Percentiles rank a stretch among this genome's conserved stretches.
phyloP scores from a whole-genome alignment of 352 stramenopile genomes.

The Globisporangium acanthophoron region DNA sequence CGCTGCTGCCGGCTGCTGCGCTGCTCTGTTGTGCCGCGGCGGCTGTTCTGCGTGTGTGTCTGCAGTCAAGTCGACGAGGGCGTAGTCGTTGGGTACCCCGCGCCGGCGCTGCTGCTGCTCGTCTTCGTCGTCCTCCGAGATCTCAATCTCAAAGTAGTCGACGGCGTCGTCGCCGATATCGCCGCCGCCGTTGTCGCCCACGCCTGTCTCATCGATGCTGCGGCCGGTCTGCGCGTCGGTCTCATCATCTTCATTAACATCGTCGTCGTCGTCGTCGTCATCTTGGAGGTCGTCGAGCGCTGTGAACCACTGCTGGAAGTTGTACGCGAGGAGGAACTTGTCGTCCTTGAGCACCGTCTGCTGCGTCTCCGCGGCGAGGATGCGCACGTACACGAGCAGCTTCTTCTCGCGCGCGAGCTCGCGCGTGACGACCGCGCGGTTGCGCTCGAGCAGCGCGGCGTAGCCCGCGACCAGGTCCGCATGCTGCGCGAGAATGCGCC shows the following conservation, averaged over 20 bases:
- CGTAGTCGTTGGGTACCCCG: background rate
- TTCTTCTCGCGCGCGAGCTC: constrained; percentile 57
- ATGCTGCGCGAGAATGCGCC: constrained; percentile 30
- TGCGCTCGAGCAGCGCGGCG: constrained; percentile 27
- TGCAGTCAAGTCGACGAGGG: background rate
- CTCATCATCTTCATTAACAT: background rate
- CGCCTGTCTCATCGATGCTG: background rate
- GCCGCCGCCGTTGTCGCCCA: constrained; percentile 2
- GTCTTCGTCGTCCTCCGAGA: constrained; percentile 21
- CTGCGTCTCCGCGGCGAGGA: constrained; percentile 27
- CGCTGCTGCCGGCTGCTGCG: background rate
- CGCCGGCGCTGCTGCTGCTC: background rate
- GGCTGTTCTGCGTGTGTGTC: background rate
- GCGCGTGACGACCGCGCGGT: constrained; percentile 34
- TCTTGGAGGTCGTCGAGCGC: constrained; percentile 9
- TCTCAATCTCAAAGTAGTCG: constrained; percentile 9
- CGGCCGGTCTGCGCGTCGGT: constrained; percentile 12
- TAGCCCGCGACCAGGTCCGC: constrained; percentile 31
- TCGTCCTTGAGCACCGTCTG: constrained; percentile 32
- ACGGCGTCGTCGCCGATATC: constrained; percentile 8
- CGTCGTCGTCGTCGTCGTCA: constrained; percentile 7
- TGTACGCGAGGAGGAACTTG: constrained; percentile 43
- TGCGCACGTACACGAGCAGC: constrained; percentile 51
- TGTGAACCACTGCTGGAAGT: constrained; percentile 48
- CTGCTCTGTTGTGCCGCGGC: background rate